phyloP scores from a whole-genome alignment of 805 yeast genomes.

The Yarrowia sp. region DNA sequence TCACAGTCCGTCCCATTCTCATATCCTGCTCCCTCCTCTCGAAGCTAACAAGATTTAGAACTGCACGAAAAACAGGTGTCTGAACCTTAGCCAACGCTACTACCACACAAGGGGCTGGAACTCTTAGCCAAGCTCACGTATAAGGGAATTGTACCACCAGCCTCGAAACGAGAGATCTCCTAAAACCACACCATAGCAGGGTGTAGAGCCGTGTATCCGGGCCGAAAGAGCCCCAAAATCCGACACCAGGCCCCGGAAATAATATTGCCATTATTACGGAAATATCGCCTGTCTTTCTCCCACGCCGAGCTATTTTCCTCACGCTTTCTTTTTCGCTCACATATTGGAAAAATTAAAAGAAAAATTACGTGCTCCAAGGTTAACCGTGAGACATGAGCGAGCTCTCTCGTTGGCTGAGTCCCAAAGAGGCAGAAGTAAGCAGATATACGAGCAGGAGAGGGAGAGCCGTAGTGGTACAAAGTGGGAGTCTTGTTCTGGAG shows the following conservation, averaged over 20 bases:
- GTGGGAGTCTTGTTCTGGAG: too few species aligned
- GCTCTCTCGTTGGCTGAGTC: not conserved
- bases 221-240: too few species aligned
- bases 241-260: too few species aligned
- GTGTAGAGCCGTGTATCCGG: too few species aligned
- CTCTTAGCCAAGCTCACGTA: not conserved
- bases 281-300: conserved; percentile 1
- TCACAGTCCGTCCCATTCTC: too few species aligned
- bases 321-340: not conserved
- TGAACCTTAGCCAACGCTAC: not conserved
- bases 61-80: conserved; percentile 17
- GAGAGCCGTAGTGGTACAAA: too few species aligned
- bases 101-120: too few species aligned
- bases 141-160: not conserved
- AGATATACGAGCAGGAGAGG: not conserved
- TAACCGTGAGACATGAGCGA: not conserved
- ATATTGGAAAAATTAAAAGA: too few species aligned
- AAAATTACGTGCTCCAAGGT: conserved; percentile 2
- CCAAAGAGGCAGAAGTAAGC: conserved; percentile 14
- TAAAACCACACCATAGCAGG: too few species aligned
- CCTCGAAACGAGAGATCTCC: not conserved
- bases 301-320: not conserved
- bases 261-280: not conserved
- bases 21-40: too few species aligned
- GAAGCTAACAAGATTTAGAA: conserved; percentile 2